These are phyloP conservation scores for Colletotrichum sp. DNA, from an alignment of 2,329 filamentous ascomycete species.

Conservation along the genomic window DNA sequence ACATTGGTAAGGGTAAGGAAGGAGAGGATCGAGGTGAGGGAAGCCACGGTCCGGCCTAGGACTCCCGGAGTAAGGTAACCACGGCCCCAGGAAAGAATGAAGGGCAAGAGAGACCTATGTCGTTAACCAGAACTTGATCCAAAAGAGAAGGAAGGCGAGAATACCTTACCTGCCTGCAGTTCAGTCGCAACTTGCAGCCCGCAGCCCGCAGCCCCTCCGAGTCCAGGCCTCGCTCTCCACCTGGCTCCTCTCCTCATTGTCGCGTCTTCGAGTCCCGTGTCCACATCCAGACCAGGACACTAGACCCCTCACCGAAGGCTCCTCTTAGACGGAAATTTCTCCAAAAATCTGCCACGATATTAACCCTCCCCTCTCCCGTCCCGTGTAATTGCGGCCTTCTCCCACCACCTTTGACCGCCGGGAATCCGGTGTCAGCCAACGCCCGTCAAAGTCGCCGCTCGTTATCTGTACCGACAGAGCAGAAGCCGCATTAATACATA, in stretches of 20 bases:
- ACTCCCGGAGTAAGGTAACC: background rate
- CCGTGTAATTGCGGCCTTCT: background rate
- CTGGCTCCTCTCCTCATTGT: background rate
- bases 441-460: background rate
- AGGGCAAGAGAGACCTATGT: background rate
- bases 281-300: background rate
- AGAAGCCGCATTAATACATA: background rate
- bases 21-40: background rate
- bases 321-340: conserved; percentile 3
- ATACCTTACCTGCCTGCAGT: background rate
- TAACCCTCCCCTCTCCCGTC: background rate
- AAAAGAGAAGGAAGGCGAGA: background rate
- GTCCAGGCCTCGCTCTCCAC: background rate
- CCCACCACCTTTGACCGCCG: background rate
- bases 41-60: background rate
- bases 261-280: background rate
- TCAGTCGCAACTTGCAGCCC: background rate
- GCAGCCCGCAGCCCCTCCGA: background rate
- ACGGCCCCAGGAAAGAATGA: background rate
- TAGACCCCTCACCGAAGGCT: background rate
- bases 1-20: background rate
- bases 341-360: background rate
- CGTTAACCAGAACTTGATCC: background rate
- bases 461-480: background rate
- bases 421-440: background rate